These are phyloP conservation scores for Capronia americana DNA, from an alignment of 2,329 filamentous ascomycete species.

Conservation along the genomic window DNA sequence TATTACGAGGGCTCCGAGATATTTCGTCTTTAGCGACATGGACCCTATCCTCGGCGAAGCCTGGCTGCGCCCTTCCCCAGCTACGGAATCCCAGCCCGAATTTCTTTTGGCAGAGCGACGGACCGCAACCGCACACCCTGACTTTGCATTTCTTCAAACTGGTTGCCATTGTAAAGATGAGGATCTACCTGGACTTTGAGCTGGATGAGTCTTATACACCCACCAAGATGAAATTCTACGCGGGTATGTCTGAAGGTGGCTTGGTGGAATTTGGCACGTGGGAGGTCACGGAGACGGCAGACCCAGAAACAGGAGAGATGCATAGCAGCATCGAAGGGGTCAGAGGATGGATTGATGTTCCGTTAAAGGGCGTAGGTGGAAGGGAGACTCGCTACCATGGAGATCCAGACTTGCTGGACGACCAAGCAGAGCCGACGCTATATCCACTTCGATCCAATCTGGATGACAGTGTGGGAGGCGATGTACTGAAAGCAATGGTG, in stretches of 20 bases:
- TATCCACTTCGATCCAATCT: slow-evolving; percentile 22
- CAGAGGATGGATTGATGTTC: slow-evolving; percentile 88
- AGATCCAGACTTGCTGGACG: slow-evolving; percentile 28
- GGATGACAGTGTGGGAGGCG: slow-evolving; percentile 57
- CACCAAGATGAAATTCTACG: slow-evolving; percentile 86
- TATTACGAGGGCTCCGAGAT: slow-evolving; percentile 57
- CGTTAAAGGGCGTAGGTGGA: slow-evolving; percentile 68
- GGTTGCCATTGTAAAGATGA: slow-evolving; percentile 57
- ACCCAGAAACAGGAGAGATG: slow-evolving; percentile 39
- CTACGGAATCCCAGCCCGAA: slow-evolving; percentile 63
- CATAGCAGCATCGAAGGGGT: slow-evolving; percentile 39
- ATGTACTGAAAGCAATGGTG: slow-evolving; percentile 83
- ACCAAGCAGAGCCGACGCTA: slow-evolving; percentile 29
- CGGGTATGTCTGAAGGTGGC: slow-evolving; percentile 89
- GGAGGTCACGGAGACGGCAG: slow-evolving; percentile 71
- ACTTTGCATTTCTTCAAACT: slow-evolving; percentile 68
- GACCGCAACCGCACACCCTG: slow-evolving; percentile 68
- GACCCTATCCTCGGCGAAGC: slow-evolving; percentile 68
- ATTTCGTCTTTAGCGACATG: slow-evolving; percentile 71
- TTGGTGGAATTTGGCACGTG: slow-evolving; percentile 86
- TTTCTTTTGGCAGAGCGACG: slow-evolving; percentile 71
- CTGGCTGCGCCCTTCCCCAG: slow-evolving; percentile 66
- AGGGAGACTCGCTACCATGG: slow-evolving; percentile 41
- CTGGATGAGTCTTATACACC: slow-evolving; percentile 97
- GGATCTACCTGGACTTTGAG: slow-evolving; percentile 78